Conservation (phyloP, 2,329 filamentous ascomycete species). For the Fusarium proliferatum region DNA sequence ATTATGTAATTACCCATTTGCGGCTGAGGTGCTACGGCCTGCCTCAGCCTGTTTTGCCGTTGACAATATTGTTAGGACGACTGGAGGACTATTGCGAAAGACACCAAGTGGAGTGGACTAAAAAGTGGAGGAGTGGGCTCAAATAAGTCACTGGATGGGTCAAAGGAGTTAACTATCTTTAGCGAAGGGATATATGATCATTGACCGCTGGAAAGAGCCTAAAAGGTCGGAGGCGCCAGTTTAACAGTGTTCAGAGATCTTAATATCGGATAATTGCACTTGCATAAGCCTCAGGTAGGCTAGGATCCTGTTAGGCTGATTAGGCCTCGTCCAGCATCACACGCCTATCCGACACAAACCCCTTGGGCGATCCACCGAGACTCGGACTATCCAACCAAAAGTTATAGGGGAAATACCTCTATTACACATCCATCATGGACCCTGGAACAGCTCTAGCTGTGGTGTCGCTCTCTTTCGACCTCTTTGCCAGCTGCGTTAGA, state of each 20-base stretch:
- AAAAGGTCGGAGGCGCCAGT: background rate
- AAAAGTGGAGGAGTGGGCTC: background rate
- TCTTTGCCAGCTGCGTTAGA: background rate
- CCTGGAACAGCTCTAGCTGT: background rate
- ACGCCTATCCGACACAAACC: background rate
- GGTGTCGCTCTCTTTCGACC: background rate
- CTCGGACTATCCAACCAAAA: background rate
- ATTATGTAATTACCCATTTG: background rate
- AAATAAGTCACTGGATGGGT: background rate
- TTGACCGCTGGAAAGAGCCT: background rate
- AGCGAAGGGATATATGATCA: background rate
- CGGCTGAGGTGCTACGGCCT: background rate
- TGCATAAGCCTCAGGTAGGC: background rate
- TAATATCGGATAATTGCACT: background rate
- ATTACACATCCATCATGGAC: background rate
- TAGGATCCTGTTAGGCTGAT: background rate
- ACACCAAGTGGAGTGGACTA: background rate
- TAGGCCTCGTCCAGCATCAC: background rate
- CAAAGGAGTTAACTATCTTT: background rate
- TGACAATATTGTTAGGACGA: background rate
- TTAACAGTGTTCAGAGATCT: background rate
- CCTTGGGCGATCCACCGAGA: background rate
- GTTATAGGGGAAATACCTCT: rapidly evolving
- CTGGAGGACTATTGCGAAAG: background rate
- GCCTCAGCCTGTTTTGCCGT: background rate